A percentile compares a stretch with the other conserved stretches of the same genome.
phyloP scores from a whole-genome alignment of 1,284 basidiomycete species.

The Puccinia brachypodii region DNA sequence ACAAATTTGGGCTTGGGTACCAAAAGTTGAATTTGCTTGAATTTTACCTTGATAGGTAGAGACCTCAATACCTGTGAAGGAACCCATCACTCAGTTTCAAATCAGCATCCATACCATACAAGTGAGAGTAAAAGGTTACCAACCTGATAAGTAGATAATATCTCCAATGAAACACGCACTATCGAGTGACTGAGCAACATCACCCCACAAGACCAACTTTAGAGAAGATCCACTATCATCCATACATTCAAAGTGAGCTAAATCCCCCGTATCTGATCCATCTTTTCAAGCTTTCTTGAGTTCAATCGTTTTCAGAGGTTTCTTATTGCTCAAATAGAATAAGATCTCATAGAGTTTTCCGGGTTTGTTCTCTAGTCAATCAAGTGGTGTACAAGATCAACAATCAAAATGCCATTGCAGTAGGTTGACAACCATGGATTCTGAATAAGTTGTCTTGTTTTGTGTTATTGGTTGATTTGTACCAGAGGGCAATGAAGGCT shows the following conservation, averaged over 20 bases:
- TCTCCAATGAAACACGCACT: slow-evolving; percentile 24
- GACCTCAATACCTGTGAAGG: slow-evolving; percentile 8
- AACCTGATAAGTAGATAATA: slow-evolving; percentile 42
- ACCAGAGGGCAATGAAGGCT: background rate
- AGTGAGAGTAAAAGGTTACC: background rate
- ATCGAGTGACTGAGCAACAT: slow-evolving; percentile 30
- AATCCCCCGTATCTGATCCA: background rate
- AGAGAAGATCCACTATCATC: slow-evolving; percentile 29
- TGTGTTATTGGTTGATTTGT: background rate
- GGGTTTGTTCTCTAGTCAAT: background rate
- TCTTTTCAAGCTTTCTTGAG: slow-evolving; percentile 31
- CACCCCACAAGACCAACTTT: slow-evolving; percentile 38
- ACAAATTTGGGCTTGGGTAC: slow-evolving; percentile 38
- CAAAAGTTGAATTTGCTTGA: slow-evolving; percentile 19
- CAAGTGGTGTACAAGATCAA: slow-evolving; percentile 22
- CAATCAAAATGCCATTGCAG: slow-evolving; percentile 44
- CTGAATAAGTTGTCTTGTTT: slow-evolving; percentile 11
- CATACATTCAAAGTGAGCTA: slow-evolving; percentile 41
- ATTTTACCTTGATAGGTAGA: slow-evolving; percentile 25
- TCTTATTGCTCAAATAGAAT: slow-evolving; percentile 17
- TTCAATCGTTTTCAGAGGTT: slow-evolving; percentile 8
- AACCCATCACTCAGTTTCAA: background rate
- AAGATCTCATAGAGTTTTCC: background rate
- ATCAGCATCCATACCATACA: background rate
- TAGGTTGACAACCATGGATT: slow-evolving; percentile 35